Conservation (phyloP, 139 green algal genomes). For the Closterium sp. region DNA sequence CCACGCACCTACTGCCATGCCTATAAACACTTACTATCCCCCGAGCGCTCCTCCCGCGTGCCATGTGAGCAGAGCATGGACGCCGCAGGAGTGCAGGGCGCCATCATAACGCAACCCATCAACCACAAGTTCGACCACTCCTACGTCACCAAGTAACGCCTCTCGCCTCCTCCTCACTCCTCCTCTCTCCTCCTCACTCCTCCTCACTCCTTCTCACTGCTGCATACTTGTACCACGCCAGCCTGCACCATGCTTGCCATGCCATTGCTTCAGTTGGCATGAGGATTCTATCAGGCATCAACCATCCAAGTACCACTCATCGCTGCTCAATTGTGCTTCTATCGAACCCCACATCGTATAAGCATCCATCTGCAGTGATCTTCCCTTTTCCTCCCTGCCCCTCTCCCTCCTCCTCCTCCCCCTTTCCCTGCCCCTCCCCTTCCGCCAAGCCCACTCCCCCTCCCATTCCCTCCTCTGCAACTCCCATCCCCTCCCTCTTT, state of each 20-base stretch:
- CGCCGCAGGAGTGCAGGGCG: conserved; percentile 51
- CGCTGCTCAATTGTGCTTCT: too few species aligned
- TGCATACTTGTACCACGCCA: too few species aligned
- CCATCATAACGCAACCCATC: conserved; percentile 68
- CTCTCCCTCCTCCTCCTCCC: too few species aligned
- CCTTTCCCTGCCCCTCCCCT: too few species aligned
- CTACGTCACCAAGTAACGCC: conserved; percentile 56
- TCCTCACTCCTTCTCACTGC: not conserved
- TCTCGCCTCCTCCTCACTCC: not conserved
- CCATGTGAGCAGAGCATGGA: conserved; percentile 36
- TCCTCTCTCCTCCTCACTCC: not conserved
- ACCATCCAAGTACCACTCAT: too few species aligned
- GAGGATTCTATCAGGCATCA: too few species aligned
- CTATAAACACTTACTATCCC: too few species aligned
- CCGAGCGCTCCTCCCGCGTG: too few species aligned
- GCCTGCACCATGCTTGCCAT: not conserved
- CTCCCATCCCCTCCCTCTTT: not conserved
- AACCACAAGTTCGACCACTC: conserved; percentile 70
- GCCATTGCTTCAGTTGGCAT: not conserved
- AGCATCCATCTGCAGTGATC: too few species aligned
- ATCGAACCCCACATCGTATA: too few species aligned
- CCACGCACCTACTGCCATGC: too few species aligned
- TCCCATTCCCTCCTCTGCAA: not conserved
- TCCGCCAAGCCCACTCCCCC: not conserved
- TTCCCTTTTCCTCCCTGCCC: too few species aligned